A percentile compares a stretch with the other conserved stretches of the same genome.
Conservation (phyloP, 805 yeast species). For the Metschnikowia anglica region DNA sequence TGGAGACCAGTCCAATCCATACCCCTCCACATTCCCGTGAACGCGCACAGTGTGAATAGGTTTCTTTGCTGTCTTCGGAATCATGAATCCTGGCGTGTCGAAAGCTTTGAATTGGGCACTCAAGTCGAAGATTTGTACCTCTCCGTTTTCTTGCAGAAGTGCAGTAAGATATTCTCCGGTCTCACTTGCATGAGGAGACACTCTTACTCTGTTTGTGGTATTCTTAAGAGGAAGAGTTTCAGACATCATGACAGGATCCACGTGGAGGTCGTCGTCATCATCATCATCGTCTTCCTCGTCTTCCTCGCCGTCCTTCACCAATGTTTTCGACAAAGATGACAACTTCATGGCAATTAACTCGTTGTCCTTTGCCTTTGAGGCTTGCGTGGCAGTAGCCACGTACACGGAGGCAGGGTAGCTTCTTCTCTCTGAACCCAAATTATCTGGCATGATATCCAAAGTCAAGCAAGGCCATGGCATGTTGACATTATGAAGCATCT, state of each 20-base stretch:
- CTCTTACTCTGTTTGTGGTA: constrained; percentile 87
- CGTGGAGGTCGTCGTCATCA: constrained; percentile 62
- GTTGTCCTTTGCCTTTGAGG: constrained; percentile 81
- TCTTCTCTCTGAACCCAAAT: constrained; percentile 83
- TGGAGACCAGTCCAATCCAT: constrained; percentile 97
- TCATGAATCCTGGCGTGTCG: constrained; percentile 80
- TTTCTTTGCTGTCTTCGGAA: constrained; percentile 73
- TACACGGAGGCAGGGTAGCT: constrained; percentile 84
- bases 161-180: constrained; percentile 87
- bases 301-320: constrained; percentile 77
- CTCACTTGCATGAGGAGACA: constrained; percentile 68
- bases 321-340: constrained; percentile 77
- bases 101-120: constrained; percentile 78
- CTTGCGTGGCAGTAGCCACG: constrained; percentile 91
- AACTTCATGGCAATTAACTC: constrained; percentile 83
- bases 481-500: constrained; percentile 91
- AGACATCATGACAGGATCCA: constrained; percentile 85
- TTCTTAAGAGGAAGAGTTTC: constrained; percentile 73
- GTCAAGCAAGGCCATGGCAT: constrained; percentile 98
- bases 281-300: constrained; percentile 69
- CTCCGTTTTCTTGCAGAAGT: constrained; percentile 86
- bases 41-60: constrained; percentile 78
- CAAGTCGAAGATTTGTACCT: constrained; percentile 80
- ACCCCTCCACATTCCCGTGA: constrained; percentile 97
- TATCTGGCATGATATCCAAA: constrained; percentile 83